Conservation (phyloP, 441 rosid genomes). For the Pelargonium cotyledonis region DNA sequence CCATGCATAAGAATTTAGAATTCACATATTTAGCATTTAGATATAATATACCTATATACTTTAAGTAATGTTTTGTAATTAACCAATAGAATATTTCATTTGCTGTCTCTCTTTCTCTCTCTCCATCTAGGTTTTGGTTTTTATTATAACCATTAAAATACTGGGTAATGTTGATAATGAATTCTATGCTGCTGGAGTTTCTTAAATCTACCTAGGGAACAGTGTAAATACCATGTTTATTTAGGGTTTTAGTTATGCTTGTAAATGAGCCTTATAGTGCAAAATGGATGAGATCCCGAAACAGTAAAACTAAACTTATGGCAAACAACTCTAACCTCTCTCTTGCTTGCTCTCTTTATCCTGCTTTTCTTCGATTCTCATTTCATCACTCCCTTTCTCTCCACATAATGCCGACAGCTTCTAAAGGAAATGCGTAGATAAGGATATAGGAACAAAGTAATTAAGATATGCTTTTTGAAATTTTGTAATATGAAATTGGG, state of each 20-base stretch:
- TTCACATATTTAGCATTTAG: neutral
- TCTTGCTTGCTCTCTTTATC: neutral
- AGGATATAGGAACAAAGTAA: neutral
- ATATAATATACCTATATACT: neutral
- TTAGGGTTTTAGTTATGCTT: neutral
- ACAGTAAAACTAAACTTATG: neutral
- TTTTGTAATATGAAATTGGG: neutral
- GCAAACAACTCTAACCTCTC: neutral
- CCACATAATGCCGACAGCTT: neutral
- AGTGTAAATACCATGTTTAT: neutral
- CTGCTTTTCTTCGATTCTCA: neutral
- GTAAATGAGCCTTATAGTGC: neutral
- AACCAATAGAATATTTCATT: neutral
- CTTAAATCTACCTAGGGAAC: neutral
- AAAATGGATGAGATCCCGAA: neutral
- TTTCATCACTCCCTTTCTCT: neutral
- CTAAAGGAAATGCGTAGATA: neutral
- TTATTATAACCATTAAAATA: neutral
- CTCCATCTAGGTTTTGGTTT: neutral
- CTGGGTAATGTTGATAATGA: neutral
- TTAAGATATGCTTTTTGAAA: neutral
- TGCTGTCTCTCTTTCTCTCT: neutral
- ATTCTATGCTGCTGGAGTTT: neutral
- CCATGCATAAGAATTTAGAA: neutral
- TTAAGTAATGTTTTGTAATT: neutral